Conservation (phyloP, 2,329 filamentous ascomycete genomes). For the Neophaeococcomyces mojaviensis region DNA sequence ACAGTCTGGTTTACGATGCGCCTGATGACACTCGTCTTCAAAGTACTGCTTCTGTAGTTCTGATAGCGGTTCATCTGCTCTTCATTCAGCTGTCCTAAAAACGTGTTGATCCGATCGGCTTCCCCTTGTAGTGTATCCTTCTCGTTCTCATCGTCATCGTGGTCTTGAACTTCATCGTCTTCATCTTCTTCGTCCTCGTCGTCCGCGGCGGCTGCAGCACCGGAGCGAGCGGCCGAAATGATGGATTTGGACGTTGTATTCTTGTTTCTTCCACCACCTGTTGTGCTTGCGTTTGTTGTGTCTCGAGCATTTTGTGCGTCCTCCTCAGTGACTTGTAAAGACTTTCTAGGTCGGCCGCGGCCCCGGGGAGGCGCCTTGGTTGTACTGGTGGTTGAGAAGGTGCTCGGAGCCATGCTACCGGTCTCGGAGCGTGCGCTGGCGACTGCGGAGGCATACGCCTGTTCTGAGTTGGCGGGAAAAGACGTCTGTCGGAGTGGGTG, state of each 20-base stretch:
- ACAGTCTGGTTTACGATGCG: constrained; percentile 59
- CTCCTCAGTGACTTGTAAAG: constrained; percentile 18
- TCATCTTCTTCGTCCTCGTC: constrained; percentile 24
- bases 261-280: constrained; percentile 1
- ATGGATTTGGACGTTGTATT: constrained; percentile 6
- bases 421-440: constrained; percentile 22
- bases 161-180: constrained; percentile 20
- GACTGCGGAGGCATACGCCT: constrained; percentile 12
- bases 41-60: constrained; percentile 18
- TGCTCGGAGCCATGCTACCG: constrained; percentile 19
- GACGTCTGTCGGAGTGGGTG: constrained; percentile 43
- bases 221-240: constrained; percentile 12
- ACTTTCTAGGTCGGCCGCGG: constrained; percentile 22
- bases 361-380: constrained; percentile 16
- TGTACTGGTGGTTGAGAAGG: constrained; percentile 15
- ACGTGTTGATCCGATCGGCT: constrained; percentile 6
- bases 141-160: constrained; percentile 14
- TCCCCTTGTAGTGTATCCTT: constrained; percentile 2
- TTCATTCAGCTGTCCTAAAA: constrained; percentile 11
- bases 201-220: constrained; percentile 11
- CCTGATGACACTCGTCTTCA: constrained; percentile 44
- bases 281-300: background rate
- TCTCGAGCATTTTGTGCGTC: constrained; percentile 12
- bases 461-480: constrained; percentile 28
- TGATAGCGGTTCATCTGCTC: constrained; percentile 19